These are phyloP conservation scores for Rhododendron molle DNA, from an alignment of 148 eudicot species.

Conservation along the genomic window DNA sequence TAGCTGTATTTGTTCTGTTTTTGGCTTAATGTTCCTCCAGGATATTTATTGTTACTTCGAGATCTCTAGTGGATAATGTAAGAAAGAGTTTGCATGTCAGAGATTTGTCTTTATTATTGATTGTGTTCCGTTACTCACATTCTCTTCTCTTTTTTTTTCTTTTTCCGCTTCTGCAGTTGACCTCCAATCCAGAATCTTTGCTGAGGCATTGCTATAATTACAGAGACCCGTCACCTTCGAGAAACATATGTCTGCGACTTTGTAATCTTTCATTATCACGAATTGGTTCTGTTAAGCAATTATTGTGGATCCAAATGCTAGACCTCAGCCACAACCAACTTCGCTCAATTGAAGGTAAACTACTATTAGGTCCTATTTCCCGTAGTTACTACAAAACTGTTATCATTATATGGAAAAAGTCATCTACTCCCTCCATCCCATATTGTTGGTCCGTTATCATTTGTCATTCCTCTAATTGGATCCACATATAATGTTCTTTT, in stretches of 20 bases:
- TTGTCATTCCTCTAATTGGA: neutral
- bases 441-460: neutral
- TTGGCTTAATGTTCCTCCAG: neutral
- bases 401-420: neutral
- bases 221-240: slow-evolving; percentile 21
- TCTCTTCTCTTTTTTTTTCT: neutral
- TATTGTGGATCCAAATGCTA: slow-evolving; percentile 79
- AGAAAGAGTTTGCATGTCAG: neutral
- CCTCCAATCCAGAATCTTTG: slow-evolving; percentile 45
- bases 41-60: neutral
- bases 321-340: slow-evolving; percentile 85
- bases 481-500: neutral
- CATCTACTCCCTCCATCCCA: neutral
- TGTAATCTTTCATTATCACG: slow-evolving; percentile 58
- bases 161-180: slow-evolving; percentile 45
- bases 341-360: slow-evolving; percentile 62
- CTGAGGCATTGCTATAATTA: slow-evolving; percentile 43
- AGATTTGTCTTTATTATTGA: neutral
- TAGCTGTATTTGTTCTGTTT: neutral
- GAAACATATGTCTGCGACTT: slow-evolving; percentile 40
- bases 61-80: neutral
- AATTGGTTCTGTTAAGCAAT: slow-evolving; percentile 44
- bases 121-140: neutral
- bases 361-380: neutral
- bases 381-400: neutral